Base-by-base conservation (phyloP, 2,329 filamentous ascomycete species). In the Colletotrichum limetticola region DNA sequence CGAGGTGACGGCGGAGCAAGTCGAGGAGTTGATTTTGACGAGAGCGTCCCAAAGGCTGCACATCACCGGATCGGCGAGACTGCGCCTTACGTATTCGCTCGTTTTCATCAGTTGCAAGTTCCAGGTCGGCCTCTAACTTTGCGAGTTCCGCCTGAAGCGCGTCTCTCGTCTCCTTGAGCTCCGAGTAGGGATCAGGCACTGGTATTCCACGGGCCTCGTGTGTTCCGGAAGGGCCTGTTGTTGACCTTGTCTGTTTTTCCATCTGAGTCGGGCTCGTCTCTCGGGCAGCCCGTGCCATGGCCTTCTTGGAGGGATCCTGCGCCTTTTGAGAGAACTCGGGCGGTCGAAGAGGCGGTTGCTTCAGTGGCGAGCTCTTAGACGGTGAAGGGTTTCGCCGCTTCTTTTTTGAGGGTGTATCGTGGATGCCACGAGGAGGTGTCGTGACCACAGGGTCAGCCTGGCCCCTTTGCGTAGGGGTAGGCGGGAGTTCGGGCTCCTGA, bases 401-500 rank as follows among this genome's bases (percentile, higher is more conserved):
- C 37, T 83, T 82, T 71, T 85, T 88, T 26, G 87, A 89, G 0
- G 90, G 89, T 16, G 88, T 90, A 63, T 87, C 86, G 72, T 91
- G 90, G 32, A 92, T 92, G 1, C 90, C 91, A 24, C 83, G 79
- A 1, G 90, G 88, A 8, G 89, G 89, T 3, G 88, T 88, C 56
- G 86, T 88, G 32, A 89, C 84, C 1, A 88, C 83, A 0, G 87
- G 85, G 71, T 91, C 90, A 2, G 83, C 81, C 14, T 86, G 80
- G 4, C 85, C 85, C 49, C 82, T 83, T 60, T 87, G 84, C 35
- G 85, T 84, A 1, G 87, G 87, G 0, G 89, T 89, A 0, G 89
- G 89, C 3, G 92, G 92, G 5, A 94, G 84, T 60, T 92, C 90
- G 1, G 91, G 91, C 76, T 93, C 91, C 19, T 76, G 35, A 14